Evolutionary conservation across 805 yeast species (phyloP).

Genomic region (Candida taoyuanica): DNA sequence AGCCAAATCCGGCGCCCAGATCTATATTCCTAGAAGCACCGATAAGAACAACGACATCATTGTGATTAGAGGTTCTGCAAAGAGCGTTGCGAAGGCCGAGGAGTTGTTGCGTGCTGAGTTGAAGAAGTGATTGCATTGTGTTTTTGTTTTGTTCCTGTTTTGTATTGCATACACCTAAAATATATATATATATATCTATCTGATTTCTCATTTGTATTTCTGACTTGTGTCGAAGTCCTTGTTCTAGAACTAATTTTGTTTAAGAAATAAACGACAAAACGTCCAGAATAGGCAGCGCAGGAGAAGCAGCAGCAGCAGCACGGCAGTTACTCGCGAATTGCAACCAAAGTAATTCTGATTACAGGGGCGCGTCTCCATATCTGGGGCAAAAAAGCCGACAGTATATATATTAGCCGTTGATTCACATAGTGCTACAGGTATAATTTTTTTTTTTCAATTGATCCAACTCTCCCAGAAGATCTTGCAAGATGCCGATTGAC

Average conservation of each 20-base stretch:
- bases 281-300: background rate
- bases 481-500: background rate
- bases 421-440: too few relatives aligned
- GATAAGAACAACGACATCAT: slow-evolving; percentile 51
- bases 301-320: too few relatives aligned
- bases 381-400: background rate
- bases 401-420: too few relatives aligned
- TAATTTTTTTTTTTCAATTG: too few relatives aligned
- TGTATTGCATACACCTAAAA: too few relatives aligned
- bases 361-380: background rate
- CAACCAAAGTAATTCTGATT: too few relatives aligned
- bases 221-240: too few relatives aligned
- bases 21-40: slow-evolving; percentile 57
- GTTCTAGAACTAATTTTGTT: background rate
- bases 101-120: slow-evolving; percentile 28
- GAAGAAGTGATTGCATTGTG: slow-evolving; percentile 13
- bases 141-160: background rate
- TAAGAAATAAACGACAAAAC: background rate
- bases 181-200: too few relatives aligned
- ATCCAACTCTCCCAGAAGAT: too few relatives aligned
- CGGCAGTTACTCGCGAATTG: too few relatives aligned
- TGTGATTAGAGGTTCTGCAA: slow-evolving; percentile 55
- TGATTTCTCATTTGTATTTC: too few relatives aligned
- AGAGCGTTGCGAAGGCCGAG: slow-evolving; percentile 48
- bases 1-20: slow-evolving; percentile 49